These are phyloP conservation scores for Fusarium ambrosium DNA, from an alignment of 2,329 filamentous ascomycete species.

Conservation along the genomic window DNA sequence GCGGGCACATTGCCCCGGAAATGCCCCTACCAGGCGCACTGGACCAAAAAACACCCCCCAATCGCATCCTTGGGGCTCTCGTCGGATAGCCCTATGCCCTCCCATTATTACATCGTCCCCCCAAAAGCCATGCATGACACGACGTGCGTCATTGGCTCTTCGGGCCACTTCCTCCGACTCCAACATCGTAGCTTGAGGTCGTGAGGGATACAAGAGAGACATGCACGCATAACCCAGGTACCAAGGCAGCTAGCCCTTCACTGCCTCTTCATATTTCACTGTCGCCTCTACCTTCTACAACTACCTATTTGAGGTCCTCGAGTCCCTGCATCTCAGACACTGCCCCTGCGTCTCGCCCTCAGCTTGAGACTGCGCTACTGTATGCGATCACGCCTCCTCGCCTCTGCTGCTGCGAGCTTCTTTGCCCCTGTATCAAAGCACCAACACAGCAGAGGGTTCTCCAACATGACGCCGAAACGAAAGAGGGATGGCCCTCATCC, in stretches of 20 bases:
- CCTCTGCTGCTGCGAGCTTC: conserved; percentile 20
- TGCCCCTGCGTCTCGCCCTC: neutral
- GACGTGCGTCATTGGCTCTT: conserved; percentile 41
- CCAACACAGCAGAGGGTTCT: conserved; percentile 13
- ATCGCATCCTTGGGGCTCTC: conserved; percentile 29
- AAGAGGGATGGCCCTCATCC: conserved; percentile 49
- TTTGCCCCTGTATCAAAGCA: conserved; percentile 9
- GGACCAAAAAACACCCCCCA: conserved; percentile 5
- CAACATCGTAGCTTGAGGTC: conserved; percentile 11
- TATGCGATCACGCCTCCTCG: conserved; percentile 21
- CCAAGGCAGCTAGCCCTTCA: neutral
- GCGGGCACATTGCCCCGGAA: conserved; percentile 10
- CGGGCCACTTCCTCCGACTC: conserved; percentile 42
- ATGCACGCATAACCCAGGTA: conserved; percentile 1
- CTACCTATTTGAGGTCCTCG: neutral
- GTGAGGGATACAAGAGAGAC: conserved; percentile 16
- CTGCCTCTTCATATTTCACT: neutral
- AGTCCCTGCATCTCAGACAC: neutral
- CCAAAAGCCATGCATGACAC: conserved; percentile 45
- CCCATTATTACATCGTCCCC: conserved; percentile 15
- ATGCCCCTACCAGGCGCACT: conserved; percentile 4
- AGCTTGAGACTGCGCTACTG: neutral
- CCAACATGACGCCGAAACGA: conserved; percentile 56
- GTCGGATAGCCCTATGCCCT: conserved; percentile 28
- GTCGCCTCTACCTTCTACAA: neutral